Evolutionary conservation across 352 stramenopile species (phyloP).

Genomic region (Globisporangium spinosum): DNA sequence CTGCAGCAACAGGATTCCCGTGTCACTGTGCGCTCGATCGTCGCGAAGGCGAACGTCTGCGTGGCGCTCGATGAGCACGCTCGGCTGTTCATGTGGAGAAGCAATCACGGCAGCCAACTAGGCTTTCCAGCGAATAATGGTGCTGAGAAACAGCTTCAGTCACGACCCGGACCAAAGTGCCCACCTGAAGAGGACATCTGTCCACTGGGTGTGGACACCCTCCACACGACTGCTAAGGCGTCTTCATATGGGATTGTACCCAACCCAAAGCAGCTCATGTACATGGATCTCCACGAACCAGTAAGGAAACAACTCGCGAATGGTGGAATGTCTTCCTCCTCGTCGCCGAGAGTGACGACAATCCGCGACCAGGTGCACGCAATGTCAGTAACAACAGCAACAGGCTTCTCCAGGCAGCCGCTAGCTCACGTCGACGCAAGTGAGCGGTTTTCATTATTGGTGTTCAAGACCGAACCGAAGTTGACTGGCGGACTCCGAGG

Average conservation of each 20-base stretch:
- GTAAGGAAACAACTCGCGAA: background rate
- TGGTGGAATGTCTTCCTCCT: background rate
- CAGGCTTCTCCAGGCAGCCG: slow-evolving; percentile 12
- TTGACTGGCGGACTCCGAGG: background rate
- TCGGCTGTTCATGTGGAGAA: slow-evolving; percentile 49
- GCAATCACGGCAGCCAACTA: slow-evolving; percentile 39
- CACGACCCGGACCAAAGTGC: background rate
- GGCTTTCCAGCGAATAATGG: slow-evolving; percentile 15
- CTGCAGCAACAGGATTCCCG: background rate
- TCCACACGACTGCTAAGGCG: background rate
- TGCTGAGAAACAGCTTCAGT: background rate
- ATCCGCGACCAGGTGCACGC: slow-evolving; percentile 34
- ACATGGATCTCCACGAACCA: slow-evolving; percentile 39
- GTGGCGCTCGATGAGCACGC: slow-evolving; percentile 46
- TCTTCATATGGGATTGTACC: background rate
- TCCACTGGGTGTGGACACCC: background rate
- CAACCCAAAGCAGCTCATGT: slow-evolving; percentile 35
- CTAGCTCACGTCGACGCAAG: slow-evolving; percentile 38
- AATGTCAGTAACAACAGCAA: slow-evolving; percentile 1
- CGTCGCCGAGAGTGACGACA: slow-evolving; percentile 18
- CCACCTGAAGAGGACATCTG: background rate
- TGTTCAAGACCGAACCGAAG: slow-evolving; percentile 41
- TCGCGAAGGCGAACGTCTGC: slow-evolving; percentile 26
- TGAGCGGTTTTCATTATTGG: slow-evolving; percentile 43
- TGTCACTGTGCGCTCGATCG: slow-evolving; percentile 18